Percentiles rank a stretch among this genome's conserved stretches.
Evolutionary conservation across 176 grass and related monocot genomes (phyloP).

Genomic region (Oryza rufipogon): DNA sequence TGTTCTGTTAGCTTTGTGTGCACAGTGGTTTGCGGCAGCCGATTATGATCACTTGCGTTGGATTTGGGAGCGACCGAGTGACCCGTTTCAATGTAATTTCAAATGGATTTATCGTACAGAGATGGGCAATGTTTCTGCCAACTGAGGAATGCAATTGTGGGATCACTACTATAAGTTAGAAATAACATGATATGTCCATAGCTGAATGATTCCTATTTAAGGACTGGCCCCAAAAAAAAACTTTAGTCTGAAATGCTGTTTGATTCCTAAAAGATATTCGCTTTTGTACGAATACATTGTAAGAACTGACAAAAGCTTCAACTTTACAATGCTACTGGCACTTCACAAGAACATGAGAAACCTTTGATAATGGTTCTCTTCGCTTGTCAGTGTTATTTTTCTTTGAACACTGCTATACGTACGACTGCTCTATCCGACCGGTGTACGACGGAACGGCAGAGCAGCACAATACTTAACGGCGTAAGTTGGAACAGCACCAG

Average conservation of each 20-base stretch:
- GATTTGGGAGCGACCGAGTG: not conserved
- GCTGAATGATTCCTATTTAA: not conserved
- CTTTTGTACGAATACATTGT: not conserved
- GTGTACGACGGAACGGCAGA: no score
- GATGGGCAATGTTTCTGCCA: not conserved
- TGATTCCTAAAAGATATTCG: not conserved
- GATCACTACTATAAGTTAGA: not conserved
- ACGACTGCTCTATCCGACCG: no score
- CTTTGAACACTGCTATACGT: not conserved
- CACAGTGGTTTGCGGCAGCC: not conserved
- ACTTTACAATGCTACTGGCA: not conserved
- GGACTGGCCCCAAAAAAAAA: not conserved
- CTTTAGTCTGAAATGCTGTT: not conserved
- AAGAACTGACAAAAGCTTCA: not conserved
- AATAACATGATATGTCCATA: not conserved
- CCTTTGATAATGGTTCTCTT: not conserved
- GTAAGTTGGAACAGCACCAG: no score
- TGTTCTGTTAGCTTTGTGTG: not conserved
- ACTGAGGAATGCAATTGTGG: not conserved
- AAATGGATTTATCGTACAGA: not conserved
- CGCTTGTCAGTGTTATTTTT: not conserved
- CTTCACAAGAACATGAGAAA: constrained; percentile 9
- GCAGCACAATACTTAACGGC: no score
- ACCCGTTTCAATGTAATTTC: not conserved
- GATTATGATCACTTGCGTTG: not conserved